Base-by-base conservation (phyloP, 2,329 filamentous ascomycete genomes). In the Penicillium expansum region DNA sequence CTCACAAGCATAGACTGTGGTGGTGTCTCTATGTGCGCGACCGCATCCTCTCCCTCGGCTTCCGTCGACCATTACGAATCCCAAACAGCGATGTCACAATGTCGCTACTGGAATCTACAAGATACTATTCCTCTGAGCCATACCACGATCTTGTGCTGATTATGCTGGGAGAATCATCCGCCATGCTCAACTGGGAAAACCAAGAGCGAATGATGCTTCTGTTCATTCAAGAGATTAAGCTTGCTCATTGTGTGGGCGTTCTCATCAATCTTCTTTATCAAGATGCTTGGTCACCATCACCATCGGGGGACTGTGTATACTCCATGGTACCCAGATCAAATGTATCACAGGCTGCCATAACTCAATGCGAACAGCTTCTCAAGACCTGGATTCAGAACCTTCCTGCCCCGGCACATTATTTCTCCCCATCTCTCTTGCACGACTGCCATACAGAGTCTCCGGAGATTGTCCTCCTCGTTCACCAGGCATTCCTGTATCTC, bases 1-100 rank as follows among this genome's bases (percentile, higher is more conserved):
- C 54, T 8, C 54, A 56, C 33, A 56, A 30, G 33, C 58, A 55
- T 14, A 27, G 48, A 16, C 27, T 60, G 9, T 60, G 56, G 58
- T 60, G 58, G 48, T 60, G 58, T 35, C 48, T 60, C 6, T 60
- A 60, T 29, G 58, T 56, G 5, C 58, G 56, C n/a, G 58, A 60
- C 37, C 52, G 55, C 11, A 38, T 60, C 18, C 45, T 58, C 42
- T 48, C 51, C 8, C 51, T 57, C 20, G 55, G 55, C 3, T 55
- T 57, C 24, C 55, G 55, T n/a, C 55, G 55, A 5, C 51, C 44
- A 16, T 24, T 55, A 4, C 55, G 50, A 24, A 55, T 57, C 11
- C 51, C 51, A 20, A 55, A 57, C 22, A 51, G 48, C 9, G 54
- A 52, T 41, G n/a, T 45, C n/a, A 56, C 32, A 30, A 56, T 52